Conservation (phyloP, 2,329 filamentous ascomycete genomes). For the Claviceps sp. region DNA sequence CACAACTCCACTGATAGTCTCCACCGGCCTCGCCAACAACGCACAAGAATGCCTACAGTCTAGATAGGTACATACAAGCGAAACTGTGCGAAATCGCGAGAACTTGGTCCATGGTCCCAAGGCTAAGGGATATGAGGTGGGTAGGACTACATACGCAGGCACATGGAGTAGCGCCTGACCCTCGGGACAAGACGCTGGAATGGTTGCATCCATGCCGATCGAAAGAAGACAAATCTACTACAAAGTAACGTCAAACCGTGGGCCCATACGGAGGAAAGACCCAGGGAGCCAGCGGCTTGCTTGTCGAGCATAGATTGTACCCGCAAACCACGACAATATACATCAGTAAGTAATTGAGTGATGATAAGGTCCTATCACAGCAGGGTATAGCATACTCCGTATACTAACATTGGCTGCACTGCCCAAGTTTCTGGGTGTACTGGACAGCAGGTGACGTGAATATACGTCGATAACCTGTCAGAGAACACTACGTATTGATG, state of each 20-base stretch:
- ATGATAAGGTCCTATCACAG: not conserved
- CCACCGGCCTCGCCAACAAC: not conserved
- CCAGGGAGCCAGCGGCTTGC: not conserved
- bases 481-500: not conserved
- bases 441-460: no score
- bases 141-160: slow-evolving; percentile 3
- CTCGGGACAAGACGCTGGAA: slow-evolving; percentile 2
- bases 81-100: not conserved
- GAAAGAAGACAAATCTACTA: not conserved
- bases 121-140: not conserved
- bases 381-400: not conserved
- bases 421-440: not conserved
- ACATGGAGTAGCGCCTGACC: slow-evolving; percentile 7
- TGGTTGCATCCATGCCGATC: not conserved
- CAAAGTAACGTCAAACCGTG: not conserved
- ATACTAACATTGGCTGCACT: not conserved
- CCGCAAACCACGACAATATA: not conserved
- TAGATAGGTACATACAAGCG: no score
- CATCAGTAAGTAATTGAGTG: not conserved
- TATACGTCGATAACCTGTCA: not conserved
- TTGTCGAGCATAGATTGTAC: not conserved
- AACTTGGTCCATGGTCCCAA: not conserved
- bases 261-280: not conserved
- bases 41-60: no score
- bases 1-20: slow-evolving; percentile 1